Evolutionary conservation across 2,329 filamentous ascomycete species (phyloP).

Genomic region (Cordyceps farinosa): DNA sequence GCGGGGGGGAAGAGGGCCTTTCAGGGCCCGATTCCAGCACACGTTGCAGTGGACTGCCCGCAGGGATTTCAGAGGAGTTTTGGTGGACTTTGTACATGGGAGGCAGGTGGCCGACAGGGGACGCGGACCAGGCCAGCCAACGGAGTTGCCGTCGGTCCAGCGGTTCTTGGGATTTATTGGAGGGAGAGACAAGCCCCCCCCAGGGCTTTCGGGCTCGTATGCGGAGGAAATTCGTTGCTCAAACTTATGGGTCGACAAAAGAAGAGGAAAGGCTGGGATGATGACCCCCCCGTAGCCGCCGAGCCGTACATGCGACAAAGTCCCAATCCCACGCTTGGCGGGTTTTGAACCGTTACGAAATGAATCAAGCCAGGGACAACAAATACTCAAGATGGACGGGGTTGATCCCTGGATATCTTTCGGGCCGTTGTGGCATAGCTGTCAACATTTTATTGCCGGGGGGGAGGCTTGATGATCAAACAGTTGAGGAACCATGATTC

Average conservation of each 20-base stretch:
- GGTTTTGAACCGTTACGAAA: background rate
- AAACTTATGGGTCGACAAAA: background rate
- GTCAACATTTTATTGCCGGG: background rate
- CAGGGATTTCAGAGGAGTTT: no score
- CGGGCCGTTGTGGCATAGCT: background rate
- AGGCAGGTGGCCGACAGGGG: background rate
- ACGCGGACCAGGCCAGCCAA: no score
- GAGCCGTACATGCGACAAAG: no score
- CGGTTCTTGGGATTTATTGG: background rate
- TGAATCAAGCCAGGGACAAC: background rate
- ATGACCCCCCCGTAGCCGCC: no score
- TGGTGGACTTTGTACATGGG: background rate
- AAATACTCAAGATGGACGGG: no score
- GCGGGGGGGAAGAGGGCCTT: background rate
- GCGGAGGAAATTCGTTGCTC: no score
- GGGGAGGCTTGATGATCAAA: no score
- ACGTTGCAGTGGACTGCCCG: background rate
- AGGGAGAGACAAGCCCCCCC: background rate
- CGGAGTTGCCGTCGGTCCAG: constrained; percentile 1
- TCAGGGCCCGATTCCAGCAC: background rate
- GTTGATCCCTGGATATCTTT: background rate
- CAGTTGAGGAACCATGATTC: no score
- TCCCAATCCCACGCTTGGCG: no score
- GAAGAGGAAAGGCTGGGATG: no score
- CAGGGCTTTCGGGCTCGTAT: background rate